phyloP scores from a whole-genome alignment of 176 grass and related monocot species.

The Poa annua region DNA sequence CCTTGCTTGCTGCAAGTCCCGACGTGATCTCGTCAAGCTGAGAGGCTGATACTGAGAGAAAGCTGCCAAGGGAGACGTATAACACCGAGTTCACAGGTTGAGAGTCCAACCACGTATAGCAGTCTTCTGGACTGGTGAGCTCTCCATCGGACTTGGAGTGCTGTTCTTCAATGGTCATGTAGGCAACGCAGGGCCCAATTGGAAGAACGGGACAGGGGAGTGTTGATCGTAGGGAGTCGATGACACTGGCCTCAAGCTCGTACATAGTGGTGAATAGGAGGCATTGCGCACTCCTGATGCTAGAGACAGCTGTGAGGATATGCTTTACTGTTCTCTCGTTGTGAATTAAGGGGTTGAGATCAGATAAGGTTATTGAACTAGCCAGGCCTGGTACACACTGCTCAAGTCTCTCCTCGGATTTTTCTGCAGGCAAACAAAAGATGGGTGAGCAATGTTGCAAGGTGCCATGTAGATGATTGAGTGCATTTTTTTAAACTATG shows the following conservation, averaged over 20 bases:
- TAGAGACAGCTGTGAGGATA: slow-evolving; percentile 30
- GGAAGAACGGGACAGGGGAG: slow-evolving; percentile 46
- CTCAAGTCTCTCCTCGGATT: slow-evolving; percentile 43
- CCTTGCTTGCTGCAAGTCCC: slow-evolving; percentile 42
- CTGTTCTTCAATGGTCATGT: slow-evolving; percentile 30
- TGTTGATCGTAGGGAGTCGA: slow-evolving; percentile 36
- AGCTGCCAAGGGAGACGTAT: slow-evolving; percentile 68
- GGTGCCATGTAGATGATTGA: background rate
- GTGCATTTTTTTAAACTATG: background rate
- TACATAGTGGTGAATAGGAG: slow-evolving; percentile 63
- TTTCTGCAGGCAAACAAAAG: slow-evolving; percentile 34
- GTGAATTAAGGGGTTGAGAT: slow-evolving; percentile 46
- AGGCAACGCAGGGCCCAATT: slow-evolving; percentile 52
- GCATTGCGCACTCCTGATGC: slow-evolving; percentile 37
- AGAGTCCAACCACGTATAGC: slow-evolving; percentile 50
- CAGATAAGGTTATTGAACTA: slow-evolving; percentile 47
- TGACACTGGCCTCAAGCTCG: slow-evolving; percentile 51
- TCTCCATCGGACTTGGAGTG: slow-evolving; percentile 7
- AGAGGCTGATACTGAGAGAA: slow-evolving; percentile 48
- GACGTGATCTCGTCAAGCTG: slow-evolving; percentile 54
- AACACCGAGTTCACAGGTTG: slow-evolving; percentile 54
- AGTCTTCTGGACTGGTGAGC: slow-evolving; percentile 26
- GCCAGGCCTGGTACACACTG: slow-evolving; percentile 26
- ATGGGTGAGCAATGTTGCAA: slow-evolving; percentile 27
- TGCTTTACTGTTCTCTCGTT: slow-evolving; percentile 27